These are phyloP conservation scores for Cadophora malorum DNA, from an alignment of 2,329 filamentous ascomycete genomes.

Conservation along the genomic window DNA sequence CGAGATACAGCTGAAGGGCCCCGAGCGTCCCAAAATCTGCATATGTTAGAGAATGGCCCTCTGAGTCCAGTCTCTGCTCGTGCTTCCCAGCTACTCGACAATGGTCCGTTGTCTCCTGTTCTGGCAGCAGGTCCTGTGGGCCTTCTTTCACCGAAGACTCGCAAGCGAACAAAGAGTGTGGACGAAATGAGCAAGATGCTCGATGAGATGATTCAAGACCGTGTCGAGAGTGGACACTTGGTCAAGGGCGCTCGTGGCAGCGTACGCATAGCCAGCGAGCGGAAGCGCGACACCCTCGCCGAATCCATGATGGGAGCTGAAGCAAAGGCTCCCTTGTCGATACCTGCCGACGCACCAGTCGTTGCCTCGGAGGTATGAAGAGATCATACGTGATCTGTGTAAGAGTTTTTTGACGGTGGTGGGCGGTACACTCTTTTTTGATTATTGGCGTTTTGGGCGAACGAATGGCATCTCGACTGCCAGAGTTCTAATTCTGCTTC, in stretches of 20 bases:
- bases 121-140: conserved; percentile 29
- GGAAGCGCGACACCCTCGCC: conserved; percentile 41
- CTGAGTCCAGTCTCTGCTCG: conserved; percentile 43
- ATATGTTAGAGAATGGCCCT: conserved; percentile 38
- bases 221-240: conserved; percentile 77
- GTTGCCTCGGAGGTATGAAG: conserved; percentile 27
- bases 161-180: conserved; percentile 64
- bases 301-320: conserved; percentile 28
- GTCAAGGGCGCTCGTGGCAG: conserved; percentile 71
- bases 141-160: conserved; percentile 38
- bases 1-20: conserved; percentile 75
- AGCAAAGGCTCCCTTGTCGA: conserved; percentile 25
- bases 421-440: conserved; percentile 6
- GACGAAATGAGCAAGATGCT: conserved; percentile 94
- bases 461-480: neutral
- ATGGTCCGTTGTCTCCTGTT: conserved; percentile 32
- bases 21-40: conserved; percentile 31
- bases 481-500: conserved; percentile 31
- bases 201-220: conserved; percentile 94
- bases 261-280: conserved; percentile 62
- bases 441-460: conserved; percentile 25
- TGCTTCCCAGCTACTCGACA: conserved; percentile 39
- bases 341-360: conserved; percentile 25
- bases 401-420: conserved; percentile 21
- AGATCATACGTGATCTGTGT: conserved; percentile 18